Conservation (phyloP, 805 yeast species). For the Candida methanosorbosa region DNA sequence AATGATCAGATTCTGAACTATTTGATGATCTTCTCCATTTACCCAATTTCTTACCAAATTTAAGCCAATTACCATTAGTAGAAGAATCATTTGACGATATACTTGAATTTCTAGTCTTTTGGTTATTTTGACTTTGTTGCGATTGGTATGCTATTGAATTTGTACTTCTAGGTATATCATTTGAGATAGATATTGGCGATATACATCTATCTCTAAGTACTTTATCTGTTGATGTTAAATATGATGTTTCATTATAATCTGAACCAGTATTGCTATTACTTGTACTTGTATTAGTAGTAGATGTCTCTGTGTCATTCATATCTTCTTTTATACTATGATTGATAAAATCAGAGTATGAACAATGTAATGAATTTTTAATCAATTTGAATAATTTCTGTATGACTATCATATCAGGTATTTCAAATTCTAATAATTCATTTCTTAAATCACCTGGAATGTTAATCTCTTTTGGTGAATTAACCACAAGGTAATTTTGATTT, state of each 20-base stretch:
- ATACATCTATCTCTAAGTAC: constrained; percentile 5
- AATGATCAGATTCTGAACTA: constrained; percentile 6
- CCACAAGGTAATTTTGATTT: constrained; percentile 17
- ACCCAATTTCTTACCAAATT: constrained; percentile 17
- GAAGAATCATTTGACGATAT: not conserved
- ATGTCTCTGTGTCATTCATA: not conserved
- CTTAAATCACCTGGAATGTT: constrained; percentile 23
- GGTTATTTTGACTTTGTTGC: not conserved
- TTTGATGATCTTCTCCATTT: constrained; percentile 23
- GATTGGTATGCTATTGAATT: not conserved
- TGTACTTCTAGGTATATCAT: not conserved
- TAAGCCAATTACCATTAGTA: constrained; percentile 11
- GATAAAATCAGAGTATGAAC: constrained; percentile 22
- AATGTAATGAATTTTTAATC: constrained; percentile 17
- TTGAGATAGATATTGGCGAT: constrained; percentile 6
- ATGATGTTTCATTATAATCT: no score
- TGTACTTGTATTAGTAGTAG: not conserved
- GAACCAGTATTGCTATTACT: no score
- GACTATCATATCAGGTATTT: constrained; percentile 9
- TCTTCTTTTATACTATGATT: constrained; percentile 2
- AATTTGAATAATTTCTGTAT: constrained; percentile 13
- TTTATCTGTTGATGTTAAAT: no score
- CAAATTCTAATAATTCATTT: constrained; percentile 2
- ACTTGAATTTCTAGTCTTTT: not conserved
- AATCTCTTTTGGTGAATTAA: constrained; percentile 19